Evolutionary conservation across 164 flowering plant genomes (phyloP).

Genomic region (Vitis rupestris): DNA sequence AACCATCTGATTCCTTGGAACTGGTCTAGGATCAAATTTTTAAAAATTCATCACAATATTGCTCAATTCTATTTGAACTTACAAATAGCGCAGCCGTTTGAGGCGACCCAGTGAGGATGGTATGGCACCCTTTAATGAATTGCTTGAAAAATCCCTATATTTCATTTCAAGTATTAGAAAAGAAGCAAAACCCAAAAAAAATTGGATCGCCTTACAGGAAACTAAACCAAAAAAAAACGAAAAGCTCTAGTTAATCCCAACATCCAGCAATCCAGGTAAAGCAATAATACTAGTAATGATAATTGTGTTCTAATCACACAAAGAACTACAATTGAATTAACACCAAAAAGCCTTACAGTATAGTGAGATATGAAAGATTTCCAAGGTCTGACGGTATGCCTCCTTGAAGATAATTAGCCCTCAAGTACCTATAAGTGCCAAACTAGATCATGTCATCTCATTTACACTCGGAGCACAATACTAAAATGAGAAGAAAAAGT

Average conservation of each 20-base stretch:
- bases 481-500: not conserved
- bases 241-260: too few species aligned
- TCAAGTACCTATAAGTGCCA: constrained; percentile 56
- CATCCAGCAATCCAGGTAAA: too few species aligned
- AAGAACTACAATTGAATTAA: not conserved
- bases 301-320: not conserved
- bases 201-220: not conserved
- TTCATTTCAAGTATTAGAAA: not conserved
- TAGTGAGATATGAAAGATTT: constrained; percentile 65
- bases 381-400: constrained; percentile 86
- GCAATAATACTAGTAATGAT: too few species aligned
- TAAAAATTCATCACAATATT: too few species aligned
- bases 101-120: constrained; percentile 85
- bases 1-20: too few species aligned
- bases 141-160: constrained; percentile 91
- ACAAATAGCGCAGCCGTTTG: constrained; percentile 58
- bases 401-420: constrained; percentile 92
- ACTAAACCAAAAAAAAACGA: too few species aligned
- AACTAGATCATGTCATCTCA: not conserved
- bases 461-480: too few species aligned
- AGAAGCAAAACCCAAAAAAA: not conserved
- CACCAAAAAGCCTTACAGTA: constrained; percentile 52
- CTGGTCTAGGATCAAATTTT: too few species aligned
- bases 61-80: constrained; percentile 28
- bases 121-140: constrained; percentile 78